Evolutionary conservation across 129 eudicot genomes (phyloP).

Genomic region (Centaurea solstitialis): DNA sequence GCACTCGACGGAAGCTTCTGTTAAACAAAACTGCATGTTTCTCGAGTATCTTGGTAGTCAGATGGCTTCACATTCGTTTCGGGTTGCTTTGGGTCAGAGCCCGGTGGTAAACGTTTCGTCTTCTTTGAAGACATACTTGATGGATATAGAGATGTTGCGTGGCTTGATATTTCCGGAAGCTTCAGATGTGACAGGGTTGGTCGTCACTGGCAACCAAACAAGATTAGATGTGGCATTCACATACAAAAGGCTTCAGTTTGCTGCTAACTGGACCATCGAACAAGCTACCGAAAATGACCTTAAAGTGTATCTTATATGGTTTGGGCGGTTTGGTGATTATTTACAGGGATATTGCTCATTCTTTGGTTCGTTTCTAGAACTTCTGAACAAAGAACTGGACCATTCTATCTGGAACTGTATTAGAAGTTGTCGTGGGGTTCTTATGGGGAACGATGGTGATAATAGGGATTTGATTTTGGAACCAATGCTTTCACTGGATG

Average conservation of each 20-base stretch:
- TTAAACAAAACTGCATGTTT: constrained; percentile 69
- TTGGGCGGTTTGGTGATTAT: constrained; percentile 59
- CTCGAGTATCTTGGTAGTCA: constrained; percentile 73
- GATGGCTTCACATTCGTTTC: constrained; percentile 42
- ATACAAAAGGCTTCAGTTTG: constrained; percentile 49
- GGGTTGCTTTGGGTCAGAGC: constrained; percentile 19
- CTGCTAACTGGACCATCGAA: constrained; percentile 88
- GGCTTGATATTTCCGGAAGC: constrained; percentile 47
- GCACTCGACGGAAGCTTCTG: constrained; percentile 69
- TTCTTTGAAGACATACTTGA: constrained; percentile 39
- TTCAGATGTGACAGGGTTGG: constrained; percentile 17
- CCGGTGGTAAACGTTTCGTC: constrained; percentile 19
- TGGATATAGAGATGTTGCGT: constrained; percentile 48
- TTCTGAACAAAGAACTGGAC: constrained; percentile 50
- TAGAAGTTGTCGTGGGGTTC: constrained; percentile 29
- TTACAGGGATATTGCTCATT: constrained; percentile 48
- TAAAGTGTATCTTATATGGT: constrained; percentile 64
- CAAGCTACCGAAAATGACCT: constrained; percentile 73
- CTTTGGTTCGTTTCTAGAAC: constrained; percentile 38
- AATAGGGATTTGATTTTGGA: constrained; percentile 26
- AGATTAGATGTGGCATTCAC: constrained; percentile 28
- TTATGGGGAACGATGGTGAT: constrained; percentile 25
- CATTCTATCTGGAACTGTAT: constrained; percentile 79
- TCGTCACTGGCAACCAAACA: constrained; percentile 9
- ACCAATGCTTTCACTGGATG: constrained; percentile 70